These are phyloP conservation scores for Aspergillus tamarii DNA, from an alignment of 2,329 filamentous ascomycete species.

Conservation along the genomic window DNA sequence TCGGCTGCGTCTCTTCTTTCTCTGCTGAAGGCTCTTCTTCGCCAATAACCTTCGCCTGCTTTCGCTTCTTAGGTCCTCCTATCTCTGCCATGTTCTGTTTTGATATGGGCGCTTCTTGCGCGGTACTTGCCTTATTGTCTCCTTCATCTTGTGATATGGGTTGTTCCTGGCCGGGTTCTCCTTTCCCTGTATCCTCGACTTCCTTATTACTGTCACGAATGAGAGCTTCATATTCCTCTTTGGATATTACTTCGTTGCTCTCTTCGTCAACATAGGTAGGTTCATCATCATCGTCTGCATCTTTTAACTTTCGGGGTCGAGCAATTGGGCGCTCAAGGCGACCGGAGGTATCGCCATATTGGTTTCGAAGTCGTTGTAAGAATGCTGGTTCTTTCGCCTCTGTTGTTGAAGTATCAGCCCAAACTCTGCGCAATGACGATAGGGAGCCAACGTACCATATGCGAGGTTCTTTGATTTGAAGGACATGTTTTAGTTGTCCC, in stretches of 20 bases:
- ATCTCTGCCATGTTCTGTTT: constrained; percentile 46
- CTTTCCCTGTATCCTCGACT: constrained; percentile 17
- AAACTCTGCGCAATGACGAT: constrained; percentile 7
- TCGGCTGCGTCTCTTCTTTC: constrained; percentile 26
- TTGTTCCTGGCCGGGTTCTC: constrained; percentile 13
- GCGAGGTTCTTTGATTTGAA: constrained; percentile 48
- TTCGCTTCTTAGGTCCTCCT: constrained; percentile 46
- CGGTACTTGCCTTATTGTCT: constrained; percentile 18
- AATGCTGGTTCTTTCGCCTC: constrained; percentile 49
- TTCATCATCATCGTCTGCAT: constrained; percentile 46
- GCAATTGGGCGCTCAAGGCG: constrained; percentile 42
- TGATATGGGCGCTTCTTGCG: constrained; percentile 17
- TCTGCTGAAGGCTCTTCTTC: constrained; percentile 32
- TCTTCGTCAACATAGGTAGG: constrained; percentile 50
- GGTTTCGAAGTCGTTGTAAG: constrained; percentile 43
- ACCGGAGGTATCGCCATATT: constrained; percentile 39
- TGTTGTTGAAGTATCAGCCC: constrained; percentile 18
- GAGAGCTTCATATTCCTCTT: constrained; percentile 47
- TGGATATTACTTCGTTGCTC: constrained; percentile 48
- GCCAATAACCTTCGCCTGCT: constrained; percentile 45
- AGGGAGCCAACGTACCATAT: constrained; percentile 38
- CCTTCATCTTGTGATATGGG: constrained; percentile 13
- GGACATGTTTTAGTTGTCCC: constrained; percentile 33
- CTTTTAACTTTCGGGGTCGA: constrained; percentile 40
- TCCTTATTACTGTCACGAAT: constrained; percentile 30